phyloP scores from a whole-genome alignment of 2,329 filamentous ascomycete species.

The Arachnomyces sp. region DNA sequence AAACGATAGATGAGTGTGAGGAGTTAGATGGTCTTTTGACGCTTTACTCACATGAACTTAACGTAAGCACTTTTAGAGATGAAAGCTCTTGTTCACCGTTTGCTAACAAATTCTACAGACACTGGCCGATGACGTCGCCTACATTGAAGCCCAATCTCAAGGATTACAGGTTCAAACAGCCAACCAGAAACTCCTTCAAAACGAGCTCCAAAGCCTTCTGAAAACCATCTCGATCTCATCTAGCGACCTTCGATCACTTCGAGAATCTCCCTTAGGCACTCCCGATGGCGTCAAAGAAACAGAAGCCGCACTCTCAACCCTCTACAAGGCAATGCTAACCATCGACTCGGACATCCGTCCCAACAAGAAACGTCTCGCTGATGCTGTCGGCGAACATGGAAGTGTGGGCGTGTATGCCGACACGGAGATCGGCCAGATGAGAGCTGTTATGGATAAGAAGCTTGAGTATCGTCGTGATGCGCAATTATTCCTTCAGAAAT shows the following conservation, averaged over 20 bases:
- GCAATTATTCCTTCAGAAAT: slow-evolving; percentile 63
- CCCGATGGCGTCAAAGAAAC: slow-evolving; percentile 64
- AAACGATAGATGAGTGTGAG: slow-evolving; percentile 89
- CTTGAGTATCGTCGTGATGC: slow-evolving; percentile 77
- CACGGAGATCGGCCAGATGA: slow-evolving; percentile 74
- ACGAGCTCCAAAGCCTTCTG: slow-evolving; percentile 79
- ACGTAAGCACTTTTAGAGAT: slow-evolving; percentile 52
- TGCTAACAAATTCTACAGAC: slow-evolving; percentile 52
- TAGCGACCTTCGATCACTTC: slow-evolving; percentile 64
- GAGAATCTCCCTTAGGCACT: slow-evolving; percentile 63
- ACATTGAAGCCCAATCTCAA: slow-evolving; percentile 94
- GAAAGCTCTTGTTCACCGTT: neutral
- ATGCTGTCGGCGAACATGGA: slow-evolving; percentile 30
- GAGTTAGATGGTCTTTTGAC: slow-evolving; percentile 91
- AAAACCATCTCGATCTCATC: slow-evolving; percentile 82
- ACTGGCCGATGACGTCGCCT: slow-evolving; percentile 88
- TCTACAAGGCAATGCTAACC: slow-evolving; percentile 88
- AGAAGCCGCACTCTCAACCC: slow-evolving; percentile 64
- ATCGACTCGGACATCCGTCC: slow-evolving; percentile 74
- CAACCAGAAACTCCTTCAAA: slow-evolving; percentile 89
- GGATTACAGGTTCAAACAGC: slow-evolving; percentile 94
- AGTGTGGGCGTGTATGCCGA: slow-evolving; percentile 56
- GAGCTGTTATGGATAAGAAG: slow-evolving; percentile 88
- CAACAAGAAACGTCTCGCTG: slow-evolving; percentile 41
- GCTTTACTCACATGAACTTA: slow-evolving; percentile 87